These are phyloP conservation scores for Cordyceps farinosa DNA, from an alignment of 2,329 filamentous ascomycete genomes.

Conservation along the genomic window DNA sequence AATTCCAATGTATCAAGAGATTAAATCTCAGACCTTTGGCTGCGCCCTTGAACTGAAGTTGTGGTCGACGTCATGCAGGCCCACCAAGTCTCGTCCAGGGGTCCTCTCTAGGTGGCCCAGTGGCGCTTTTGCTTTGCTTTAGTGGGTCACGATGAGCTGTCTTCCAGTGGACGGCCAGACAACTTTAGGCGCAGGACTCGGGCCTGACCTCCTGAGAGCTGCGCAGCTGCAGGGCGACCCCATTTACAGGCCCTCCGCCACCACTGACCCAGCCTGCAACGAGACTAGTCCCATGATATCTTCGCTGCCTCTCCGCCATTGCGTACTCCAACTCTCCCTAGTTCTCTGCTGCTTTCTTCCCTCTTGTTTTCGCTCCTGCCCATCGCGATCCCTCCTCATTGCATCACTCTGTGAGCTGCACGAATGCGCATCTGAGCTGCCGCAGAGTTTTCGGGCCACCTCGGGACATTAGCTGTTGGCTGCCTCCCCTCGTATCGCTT, in stretches of 20 bases:
- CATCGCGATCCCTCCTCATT: neutral
- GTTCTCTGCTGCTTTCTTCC: neutral
- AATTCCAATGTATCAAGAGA: neutral
- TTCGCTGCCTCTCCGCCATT: neutral
- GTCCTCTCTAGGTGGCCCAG: neutral
- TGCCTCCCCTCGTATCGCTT: neutral
- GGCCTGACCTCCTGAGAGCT: constrained; percentile 9
- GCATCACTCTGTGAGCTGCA: neutral
- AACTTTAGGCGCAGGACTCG: neutral
- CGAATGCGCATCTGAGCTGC: neutral
- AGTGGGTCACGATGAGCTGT: constrained; percentile 13
- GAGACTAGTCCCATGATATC: constrained; percentile 8
- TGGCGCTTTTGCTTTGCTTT: neutral
- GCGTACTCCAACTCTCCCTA: constrained; percentile 6
- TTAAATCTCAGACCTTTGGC: neutral
- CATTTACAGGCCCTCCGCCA: neutral
- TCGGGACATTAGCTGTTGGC: neutral
- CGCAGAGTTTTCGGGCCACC: neutral
- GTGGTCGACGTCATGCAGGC: constrained; percentile 1
- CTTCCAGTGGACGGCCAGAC: neutral
- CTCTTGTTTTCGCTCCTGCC: neutral
- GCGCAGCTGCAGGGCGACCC: neutral
- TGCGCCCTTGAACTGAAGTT: neutral
- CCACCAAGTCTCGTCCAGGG: neutral
- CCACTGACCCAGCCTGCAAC: constrained; percentile 2